Conservation (phyloP, 306 rosid genomes). For the Vicia sativa region DNA sequence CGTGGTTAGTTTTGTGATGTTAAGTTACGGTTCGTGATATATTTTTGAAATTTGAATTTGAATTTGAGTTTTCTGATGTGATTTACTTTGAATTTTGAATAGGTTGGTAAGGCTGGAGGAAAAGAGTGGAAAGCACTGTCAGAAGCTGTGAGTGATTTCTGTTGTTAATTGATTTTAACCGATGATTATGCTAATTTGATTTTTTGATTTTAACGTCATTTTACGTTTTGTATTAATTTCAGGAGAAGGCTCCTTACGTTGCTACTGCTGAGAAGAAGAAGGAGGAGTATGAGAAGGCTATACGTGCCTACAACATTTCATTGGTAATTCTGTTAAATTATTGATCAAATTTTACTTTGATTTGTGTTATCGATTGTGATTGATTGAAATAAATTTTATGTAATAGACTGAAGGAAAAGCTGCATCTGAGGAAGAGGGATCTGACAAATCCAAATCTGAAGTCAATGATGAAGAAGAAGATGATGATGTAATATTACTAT, state of each 20-base stretch:
- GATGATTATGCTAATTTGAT: background rate
- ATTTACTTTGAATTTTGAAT: background rate
- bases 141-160: constrained; percentile 58
- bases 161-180: background rate
- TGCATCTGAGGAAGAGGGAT: constrained; percentile 68
- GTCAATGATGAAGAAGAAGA: constrained; percentile 58
- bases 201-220: background rate
- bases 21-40: too few species aligned
- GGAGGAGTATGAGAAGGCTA: constrained; percentile 52
- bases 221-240: background rate
- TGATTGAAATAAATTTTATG: background rate
- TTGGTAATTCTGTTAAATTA: constrained; percentile 34
- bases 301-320: constrained; percentile 63
- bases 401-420: constrained; percentile 58
- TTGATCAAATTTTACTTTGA: too few species aligned
- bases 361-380: background rate
- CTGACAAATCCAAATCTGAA: constrained; percentile 82
- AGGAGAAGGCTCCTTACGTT: constrained; percentile 74
- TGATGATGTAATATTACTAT: constrained; percentile 45
- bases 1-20: constrained; percentile 48
- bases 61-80: background rate
- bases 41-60: background rate
- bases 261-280: constrained; percentile 73
- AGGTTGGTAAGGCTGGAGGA: constrained; percentile 94
- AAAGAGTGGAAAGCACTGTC: constrained; percentile 72